These are phyloP conservation scores for Collariella sp. DNA, from an alignment of 495 filamentous ascomycete species.

Conservation along the genomic window DNA sequence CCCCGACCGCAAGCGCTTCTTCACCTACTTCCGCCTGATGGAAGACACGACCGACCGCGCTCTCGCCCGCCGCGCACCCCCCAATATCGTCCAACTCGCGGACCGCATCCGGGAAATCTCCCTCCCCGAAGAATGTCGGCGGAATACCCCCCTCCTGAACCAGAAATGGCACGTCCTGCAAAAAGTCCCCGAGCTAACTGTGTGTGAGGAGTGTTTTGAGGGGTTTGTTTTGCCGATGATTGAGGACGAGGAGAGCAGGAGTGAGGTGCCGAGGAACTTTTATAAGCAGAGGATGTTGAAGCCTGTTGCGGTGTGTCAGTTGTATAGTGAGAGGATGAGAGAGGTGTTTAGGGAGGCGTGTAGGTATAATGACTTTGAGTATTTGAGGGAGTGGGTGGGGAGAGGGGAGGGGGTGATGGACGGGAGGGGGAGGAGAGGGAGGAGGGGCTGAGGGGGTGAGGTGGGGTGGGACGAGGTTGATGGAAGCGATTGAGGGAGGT, in stretches of 20 bases:
- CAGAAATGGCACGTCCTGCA: conserved; percentile 36
- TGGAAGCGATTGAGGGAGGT: conserved; percentile 15
- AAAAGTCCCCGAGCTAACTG: conserved; percentile 32
- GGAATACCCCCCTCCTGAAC: conserved; percentile 21
- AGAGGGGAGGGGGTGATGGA: conserved; percentile 35
- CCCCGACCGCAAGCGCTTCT: conserved; percentile 34
- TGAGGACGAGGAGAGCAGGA: conserved; percentile 30
- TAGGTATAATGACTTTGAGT: conserved; percentile 46
- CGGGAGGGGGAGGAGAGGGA: conserved; percentile 31
- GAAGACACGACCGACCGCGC: conserved; percentile 35
- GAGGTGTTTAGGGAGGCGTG: conserved; percentile 53
- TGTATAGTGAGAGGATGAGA: conserved; percentile 71
- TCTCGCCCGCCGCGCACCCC: conserved; percentile 20
- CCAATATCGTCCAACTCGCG: conserved; percentile 32
- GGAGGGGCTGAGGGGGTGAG: conserved; percentile 40
- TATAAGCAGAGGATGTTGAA: conserved; percentile 39
- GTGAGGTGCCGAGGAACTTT: conserved; percentile 49
- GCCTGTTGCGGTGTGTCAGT: conserved; percentile 54
- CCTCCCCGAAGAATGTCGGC: conserved; percentile 30
- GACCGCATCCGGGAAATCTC: conserved; percentile 29
- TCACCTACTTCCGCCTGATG: conserved; percentile 36
- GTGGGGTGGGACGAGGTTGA: conserved; percentile 27
- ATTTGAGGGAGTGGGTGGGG: conserved; percentile 42
- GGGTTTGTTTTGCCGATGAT: conserved; percentile 58
- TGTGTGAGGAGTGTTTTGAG: conserved; percentile 52